phyloP scores from a whole-genome alignment of 257 asterid species.

The Solanum megistacrolobum region DNA sequence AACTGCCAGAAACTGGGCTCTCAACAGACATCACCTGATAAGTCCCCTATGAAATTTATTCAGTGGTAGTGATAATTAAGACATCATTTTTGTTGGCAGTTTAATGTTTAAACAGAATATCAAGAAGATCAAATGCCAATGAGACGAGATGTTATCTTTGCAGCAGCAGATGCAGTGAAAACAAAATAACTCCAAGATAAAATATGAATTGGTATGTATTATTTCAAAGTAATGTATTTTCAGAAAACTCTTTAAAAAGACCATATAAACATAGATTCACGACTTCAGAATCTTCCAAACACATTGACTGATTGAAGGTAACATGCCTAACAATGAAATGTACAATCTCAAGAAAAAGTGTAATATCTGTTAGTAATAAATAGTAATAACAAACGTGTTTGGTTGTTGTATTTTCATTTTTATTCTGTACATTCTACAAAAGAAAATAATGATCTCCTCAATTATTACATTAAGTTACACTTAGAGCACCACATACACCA shows the following conservation, averaged over 20 bases:
- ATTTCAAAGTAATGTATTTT: neutral
- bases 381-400: neutral
- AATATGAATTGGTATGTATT: neutral
- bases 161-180: neutral
- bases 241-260: neutral
- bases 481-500: neutral
- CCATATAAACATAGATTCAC: neutral
- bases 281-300: neutral
- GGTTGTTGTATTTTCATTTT: neutral
- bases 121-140: neutral
- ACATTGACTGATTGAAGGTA: neutral
- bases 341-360: neutral
- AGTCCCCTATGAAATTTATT: conserved; percentile 30
- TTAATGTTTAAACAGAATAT: neutral
- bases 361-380: neutral
- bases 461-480: neutral
- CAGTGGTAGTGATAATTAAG: neutral
- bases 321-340: neutral
- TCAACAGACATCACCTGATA: conserved; percentile 47
- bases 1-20: conserved; percentile 43
- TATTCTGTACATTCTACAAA: neutral
- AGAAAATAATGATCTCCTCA: neutral
- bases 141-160: neutral
- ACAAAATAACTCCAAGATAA: neutral
- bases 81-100: neutral